Evolutionary conservation across 2,329 filamentous ascomycete genomes (phyloP), one percentile per base, ranked within the genome.

Genomic region (Amesomyces nigricolor): DNA sequence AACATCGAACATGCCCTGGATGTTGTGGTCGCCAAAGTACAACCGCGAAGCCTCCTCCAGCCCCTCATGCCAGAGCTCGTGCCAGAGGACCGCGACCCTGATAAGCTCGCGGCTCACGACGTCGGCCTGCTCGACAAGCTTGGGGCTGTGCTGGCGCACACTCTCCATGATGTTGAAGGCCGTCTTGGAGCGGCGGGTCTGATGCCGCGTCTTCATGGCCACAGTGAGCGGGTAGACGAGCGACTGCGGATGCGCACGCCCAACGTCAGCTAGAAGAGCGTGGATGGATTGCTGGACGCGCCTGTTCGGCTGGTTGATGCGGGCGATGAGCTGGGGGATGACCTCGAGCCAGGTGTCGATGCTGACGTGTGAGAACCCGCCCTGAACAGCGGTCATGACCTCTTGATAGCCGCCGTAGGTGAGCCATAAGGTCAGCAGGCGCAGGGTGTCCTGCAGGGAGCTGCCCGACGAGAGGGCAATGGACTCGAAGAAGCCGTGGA

Each of bases 341-440:
- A 99, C 95, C 67, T 97, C 91, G 16, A 99, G 82, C 95, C 94
- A 99, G 1, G 92, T 97, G 71, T 99, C 94, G 54, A 99, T 89
- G 66, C 89, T 96, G 62, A 99, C 91, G 38, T 88, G 88, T 0
- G 87, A 81, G 61, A 96, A 95, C 5, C 95, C 94, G 67, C 97
- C 91, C 0, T 86, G 91, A 22, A 99, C 89, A 14, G 88, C 89
- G 14, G 81, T 76, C 65, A 92, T 96, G 58, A 99, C 95, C 62
- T 97, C 92, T 29, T 83, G 77, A 66, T 90, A 86, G 19, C 90
- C 89, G 51, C 94, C 94, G 66, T 99, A 91, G 3, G 88, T 87
- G 70, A 99, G 97, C 94, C 94, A 99, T 8, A 99, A 75, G 0
- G 94, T 97, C 44, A 99, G 79, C 43, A 99, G 76, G 53, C 94